These are phyloP conservation scores for Prunus campanulata DNA, from an alignment of 306 rosid species.

Conservation along the genomic window DNA sequence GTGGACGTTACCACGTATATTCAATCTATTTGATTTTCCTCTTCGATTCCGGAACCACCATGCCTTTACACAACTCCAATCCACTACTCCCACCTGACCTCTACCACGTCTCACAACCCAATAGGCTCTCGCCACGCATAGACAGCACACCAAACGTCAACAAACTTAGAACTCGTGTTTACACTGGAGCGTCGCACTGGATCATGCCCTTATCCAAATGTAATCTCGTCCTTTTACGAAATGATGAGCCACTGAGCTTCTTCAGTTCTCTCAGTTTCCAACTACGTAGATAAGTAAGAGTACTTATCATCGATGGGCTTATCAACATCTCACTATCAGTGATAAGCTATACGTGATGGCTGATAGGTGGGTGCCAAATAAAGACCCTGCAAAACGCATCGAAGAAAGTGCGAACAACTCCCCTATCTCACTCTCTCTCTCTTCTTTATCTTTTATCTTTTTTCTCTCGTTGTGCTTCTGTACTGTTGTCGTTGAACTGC, in stretches of 20 bases:
- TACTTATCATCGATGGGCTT: accelerated
- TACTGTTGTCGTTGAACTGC: slow-evolving; percentile 22
- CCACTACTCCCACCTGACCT: not conserved
- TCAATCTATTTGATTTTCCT: slow-evolving; percentile 10
- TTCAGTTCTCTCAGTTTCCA: not conserved
- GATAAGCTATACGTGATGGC: not conserved
- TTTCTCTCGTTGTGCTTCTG: slow-evolving; percentile 3
- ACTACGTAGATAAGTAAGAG: accelerated
- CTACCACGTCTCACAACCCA: not conserved
- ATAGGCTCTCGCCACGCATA: not conserved
- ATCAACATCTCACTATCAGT: not conserved
- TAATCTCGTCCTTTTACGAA: slow-evolving; percentile 8
- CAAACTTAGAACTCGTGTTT: not conserved
- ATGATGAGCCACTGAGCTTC: slow-evolving; percentile 4
- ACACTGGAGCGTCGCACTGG: not conserved
- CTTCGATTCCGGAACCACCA: slow-evolving; percentile 9
- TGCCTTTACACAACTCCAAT: not conserved
- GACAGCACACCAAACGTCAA: not conserved
- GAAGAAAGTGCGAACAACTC: slow-evolving; percentile 22
- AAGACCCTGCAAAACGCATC: slow-evolving; percentile 21
- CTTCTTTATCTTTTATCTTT: not conserved
- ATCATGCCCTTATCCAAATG: not conserved
- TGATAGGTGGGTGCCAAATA: slow-evolving; percentile 15
- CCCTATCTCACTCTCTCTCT: not conserved
- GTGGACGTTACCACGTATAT: slow-evolving; percentile 15